phyloP scores from a whole-genome alignment of 1,139 yeast species.

The Tardiomyces digboiensis region DNA sequence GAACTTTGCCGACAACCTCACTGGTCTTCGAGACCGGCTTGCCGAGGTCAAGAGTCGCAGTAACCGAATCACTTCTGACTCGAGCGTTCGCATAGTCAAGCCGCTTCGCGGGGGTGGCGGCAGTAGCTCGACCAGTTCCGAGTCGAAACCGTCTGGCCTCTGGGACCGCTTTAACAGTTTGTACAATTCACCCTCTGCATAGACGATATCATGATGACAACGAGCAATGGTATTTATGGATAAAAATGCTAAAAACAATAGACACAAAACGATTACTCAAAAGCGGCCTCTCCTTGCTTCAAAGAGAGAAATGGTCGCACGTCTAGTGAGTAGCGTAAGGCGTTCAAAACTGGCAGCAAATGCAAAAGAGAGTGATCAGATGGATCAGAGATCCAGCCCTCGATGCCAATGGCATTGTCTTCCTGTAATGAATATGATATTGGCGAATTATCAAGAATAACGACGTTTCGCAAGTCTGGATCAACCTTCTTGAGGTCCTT shows the following conservation, averaged over 20 bases:
- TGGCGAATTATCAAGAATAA: constrained; percentile 90
- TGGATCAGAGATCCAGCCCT: constrained; percentile 97
- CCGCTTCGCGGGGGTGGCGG: constrained; percentile 52
- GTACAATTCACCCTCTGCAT: constrained; percentile 1
- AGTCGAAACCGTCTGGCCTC: constrained; percentile 2
- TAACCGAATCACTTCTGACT: constrained; percentile 1
- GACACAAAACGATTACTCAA: constrained; percentile 28
- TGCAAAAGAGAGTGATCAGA: constrained; percentile 75
- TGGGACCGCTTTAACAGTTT: constrained; percentile 9
- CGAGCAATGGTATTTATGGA: no score
- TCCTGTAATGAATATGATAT: constrained; percentile 76
- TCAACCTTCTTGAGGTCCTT: constrained; percentile 61
- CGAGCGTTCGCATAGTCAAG: constrained; percentile 41
- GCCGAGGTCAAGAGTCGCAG: constrained; percentile 15
- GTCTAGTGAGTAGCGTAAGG: constrained; percentile 73
- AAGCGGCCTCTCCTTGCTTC: constrained; percentile 66
- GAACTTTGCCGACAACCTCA: constrained; percentile 44
- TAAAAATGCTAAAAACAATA: not conserved
- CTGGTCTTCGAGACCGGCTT: constrained; percentile 35
- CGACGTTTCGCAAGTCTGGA: constrained; percentile 55
- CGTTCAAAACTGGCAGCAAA: constrained; percentile 70
- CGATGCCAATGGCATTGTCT: constrained; percentile 84
- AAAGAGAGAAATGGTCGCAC: constrained; percentile 75
- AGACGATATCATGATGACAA: not conserved
- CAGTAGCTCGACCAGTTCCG: not conserved